Conservation (phyloP, 73 alveolate species). For the Blepharisma stoltei region DNA sequence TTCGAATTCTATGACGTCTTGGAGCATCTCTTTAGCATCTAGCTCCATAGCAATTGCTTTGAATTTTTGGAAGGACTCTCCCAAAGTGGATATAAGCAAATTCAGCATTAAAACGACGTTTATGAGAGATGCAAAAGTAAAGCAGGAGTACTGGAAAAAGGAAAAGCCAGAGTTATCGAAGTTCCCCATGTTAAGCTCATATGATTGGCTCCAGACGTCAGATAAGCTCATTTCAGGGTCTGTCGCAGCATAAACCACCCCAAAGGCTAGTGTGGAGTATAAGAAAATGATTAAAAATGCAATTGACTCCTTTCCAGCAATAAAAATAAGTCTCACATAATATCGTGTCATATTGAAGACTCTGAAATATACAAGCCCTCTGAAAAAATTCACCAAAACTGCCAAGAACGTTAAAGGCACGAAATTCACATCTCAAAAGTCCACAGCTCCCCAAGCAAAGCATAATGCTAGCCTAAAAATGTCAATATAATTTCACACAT, state of each 20-base stretch:
- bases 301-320: background rate
- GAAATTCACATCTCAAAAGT: background rate
- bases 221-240: background rate
- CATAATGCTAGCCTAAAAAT: background rate
- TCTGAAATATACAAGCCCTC: slow-evolving; percentile 26
- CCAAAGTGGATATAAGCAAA: background rate
- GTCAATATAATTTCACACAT: background rate
- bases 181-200: slow-evolving; percentile 3
- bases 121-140: background rate
- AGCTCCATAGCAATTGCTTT: background rate
- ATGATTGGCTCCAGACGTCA: background rate
- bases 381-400: slow-evolving; percentile 1
- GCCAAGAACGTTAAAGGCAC: background rate
- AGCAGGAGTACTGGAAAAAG: background rate
- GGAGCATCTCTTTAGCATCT: background rate
- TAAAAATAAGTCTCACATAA: background rate
- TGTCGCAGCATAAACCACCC: background rate
- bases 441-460: background rate
- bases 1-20: background rate
- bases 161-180: background rate
- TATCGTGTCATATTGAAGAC: slow-evolving; percentile 6
- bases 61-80: background rate
- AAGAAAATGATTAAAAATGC: slow-evolving; percentile 1
- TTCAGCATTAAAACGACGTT: background rate
- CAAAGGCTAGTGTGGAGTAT: slow-evolving; percentile 12